Evolutionary conservation across 1,284 basidiomycete genomes (phyloP), one percentile per base, ranked within the genome.

Genomic region (Cerrena zonata): DNA sequence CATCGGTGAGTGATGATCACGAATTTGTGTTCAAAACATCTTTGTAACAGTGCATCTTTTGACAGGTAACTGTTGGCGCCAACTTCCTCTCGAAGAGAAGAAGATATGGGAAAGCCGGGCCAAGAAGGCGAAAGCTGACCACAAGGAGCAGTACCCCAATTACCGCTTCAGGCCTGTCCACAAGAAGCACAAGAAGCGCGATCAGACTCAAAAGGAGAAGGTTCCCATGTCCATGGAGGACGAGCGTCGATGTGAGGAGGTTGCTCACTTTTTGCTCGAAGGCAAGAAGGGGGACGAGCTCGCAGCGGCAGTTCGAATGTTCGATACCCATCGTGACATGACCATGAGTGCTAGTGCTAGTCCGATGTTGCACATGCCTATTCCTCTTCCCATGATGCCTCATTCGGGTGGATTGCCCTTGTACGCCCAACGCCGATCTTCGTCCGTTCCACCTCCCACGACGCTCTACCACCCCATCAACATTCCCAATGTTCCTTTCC

Each of bases 121-220:
- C 0, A 82, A 82, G 59, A 72, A 76, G 45, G 84, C 78, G 24
- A 88, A 88, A 66, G 78, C 77, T 0, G 78, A 79, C 26, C 86
- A 88, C 65, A 77, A 80, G 52, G 67, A 69, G 38, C 70, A 68
- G 52, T 84, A 85, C 62, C 86, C 86, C 2, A 74, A 82, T 56
- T 89, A 88, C 59, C 79, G 80, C 38, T 89, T 86, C 75, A 72
- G 75, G 38, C 85, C 86, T 0, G 79, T 71, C 26, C 86, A 85
- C 71, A 80, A 79, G 62, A 82, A 82, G 67, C 70, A 69, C 21
- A 77, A 77, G 56, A 62, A 62, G 51, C 56, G 56, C 1, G 60
- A 57, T 26, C 27, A 74, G 68, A 61, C 46, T 55, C 0, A 45
- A 48, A 55, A 56, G 52, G 56, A 57, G 34, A 63, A 64, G 59